A percentile compares a stretch with the other conserved stretches of the same genome.
These are phyloP conservation scores for Penicillium maclennaniae DNA, from an alignment of 495 filamentous ascomycete genomes.

Conservation along the genomic window DNA sequence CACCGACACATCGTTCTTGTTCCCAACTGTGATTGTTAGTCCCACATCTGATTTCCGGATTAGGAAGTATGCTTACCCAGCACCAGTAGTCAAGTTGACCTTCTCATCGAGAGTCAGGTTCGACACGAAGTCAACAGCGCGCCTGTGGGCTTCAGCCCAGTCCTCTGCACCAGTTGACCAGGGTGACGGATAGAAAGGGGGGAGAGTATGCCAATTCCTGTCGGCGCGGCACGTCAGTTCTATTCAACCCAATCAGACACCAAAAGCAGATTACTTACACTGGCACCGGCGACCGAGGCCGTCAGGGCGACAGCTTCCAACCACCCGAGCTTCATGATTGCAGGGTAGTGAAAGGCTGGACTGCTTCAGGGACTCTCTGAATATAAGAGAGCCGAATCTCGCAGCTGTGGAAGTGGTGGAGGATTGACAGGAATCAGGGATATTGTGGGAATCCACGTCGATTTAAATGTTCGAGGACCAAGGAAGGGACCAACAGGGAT, in stretches of 20 bases:
- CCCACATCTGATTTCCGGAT: neutral
- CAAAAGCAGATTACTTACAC: constrained; percentile 18
- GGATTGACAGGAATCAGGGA: neutral
- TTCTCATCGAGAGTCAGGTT: constrained; percentile 85
- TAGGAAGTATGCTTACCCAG: constrained; percentile 51
- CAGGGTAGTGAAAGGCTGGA: constrained; percentile 2
- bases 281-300: constrained; percentile 36
- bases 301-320: constrained; percentile 33
- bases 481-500: neutral
- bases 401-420: neutral
- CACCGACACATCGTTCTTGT: constrained; percentile 74
- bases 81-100: constrained; percentile 86
- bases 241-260: neutral
- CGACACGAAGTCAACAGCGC: constrained; percentile 74
- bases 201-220: constrained; percentile 45
- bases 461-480: constrained; percentile 8
- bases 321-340: constrained; percentile 41
- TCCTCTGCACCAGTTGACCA: constrained; percentile 67
- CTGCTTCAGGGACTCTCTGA: constrained; percentile 7
- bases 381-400: constrained; percentile 3
- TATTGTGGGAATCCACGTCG: neutral
- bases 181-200: constrained; percentile 81
- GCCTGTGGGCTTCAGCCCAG: constrained; percentile 74
- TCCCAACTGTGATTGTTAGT: constrained; percentile 55
- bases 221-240: constrained; percentile 1